Evolutionary conservation across 176 grass and related monocot species (phyloP).

Genomic region (Avena sativa): DNA sequence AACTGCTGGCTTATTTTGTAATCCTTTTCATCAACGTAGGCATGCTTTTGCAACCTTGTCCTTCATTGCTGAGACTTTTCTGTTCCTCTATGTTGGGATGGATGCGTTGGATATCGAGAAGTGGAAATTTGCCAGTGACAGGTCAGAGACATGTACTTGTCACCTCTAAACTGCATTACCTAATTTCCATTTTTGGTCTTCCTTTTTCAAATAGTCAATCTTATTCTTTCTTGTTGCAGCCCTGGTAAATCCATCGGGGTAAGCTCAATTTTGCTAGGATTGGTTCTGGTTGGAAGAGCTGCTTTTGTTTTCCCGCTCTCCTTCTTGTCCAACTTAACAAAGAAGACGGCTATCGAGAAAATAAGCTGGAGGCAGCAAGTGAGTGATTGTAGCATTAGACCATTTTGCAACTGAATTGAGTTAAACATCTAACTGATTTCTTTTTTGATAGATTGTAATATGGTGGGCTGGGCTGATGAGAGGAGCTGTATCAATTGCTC

Average conservation of each 20-base stretch:
- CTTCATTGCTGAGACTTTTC: slow-evolving; percentile 94
- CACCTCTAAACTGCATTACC: background rate
- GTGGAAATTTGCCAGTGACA: slow-evolving; percentile 88
- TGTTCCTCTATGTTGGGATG: slow-evolving; percentile 99
- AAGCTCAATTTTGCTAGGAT: slow-evolving; percentile 84
- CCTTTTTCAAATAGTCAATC: background rate
- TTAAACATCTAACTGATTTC: slow-evolving; percentile 25
- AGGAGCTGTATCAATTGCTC: slow-evolving; percentile 98
- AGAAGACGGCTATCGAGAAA: slow-evolving; percentile 65
- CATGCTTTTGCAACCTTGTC: slow-evolving; percentile 97
- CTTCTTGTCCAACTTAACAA: slow-evolving; percentile 91
- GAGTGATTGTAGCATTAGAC: slow-evolving; percentile 30
- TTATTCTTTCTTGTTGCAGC: slow-evolving; percentile 55
- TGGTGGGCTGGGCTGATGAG: slow-evolving; percentile 99
- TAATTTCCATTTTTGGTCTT: background rate
- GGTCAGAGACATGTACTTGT: slow-evolving; percentile 52
- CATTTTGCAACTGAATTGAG: background rate
- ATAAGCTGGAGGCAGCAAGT: slow-evolving; percentile 87
- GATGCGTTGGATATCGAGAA: slow-evolving; percentile 98
- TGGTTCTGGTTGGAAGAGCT: slow-evolving; percentile 92
- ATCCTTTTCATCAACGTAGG: slow-evolving; percentile 49
- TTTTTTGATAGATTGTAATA: slow-evolving; percentile 67
- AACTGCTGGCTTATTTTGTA: background rate
- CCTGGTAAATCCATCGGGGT: slow-evolving; percentile 86
- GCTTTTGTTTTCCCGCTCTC: slow-evolving; percentile 99